Base-by-base conservation (phyloP, 2,329 filamentous ascomycete genomes). In the Aspergillaceae sp. region DNA sequence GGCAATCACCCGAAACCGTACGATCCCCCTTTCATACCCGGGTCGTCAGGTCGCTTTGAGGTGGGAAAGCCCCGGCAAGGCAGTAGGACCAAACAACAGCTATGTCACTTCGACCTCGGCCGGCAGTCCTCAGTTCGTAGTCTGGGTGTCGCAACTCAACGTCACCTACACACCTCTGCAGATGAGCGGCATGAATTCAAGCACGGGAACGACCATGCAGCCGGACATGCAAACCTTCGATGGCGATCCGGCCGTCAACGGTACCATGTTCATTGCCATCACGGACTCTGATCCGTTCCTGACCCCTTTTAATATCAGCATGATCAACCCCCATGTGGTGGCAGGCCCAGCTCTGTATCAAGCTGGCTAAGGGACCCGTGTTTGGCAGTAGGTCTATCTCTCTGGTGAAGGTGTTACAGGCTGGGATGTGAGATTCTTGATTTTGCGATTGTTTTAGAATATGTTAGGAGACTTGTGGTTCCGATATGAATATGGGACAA, bases 51-150 rank as follows among this genome's bases (percentile, higher is more conserved):
- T 94, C 2, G 80, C 79, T 58, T 68, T 94, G 5, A 63, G 74
- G 38, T 94, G 87, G 87, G 86, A 92, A 28, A 66, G 62, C 0
- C 83, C 86, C 0, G 86, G 86, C 0, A 67, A 77, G 54, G 56
- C 75, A 0, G 76, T 91, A 3, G 87, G 87, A 0, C 87, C 87
- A 0, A 91, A 94, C 66, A 88, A 87, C 69, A 86, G 80, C 59
- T 94, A 94, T 62, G 69, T 88, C 42, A 91, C 87, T 0, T 71
- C 73, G 0, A 73, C 75, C 0, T 54, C 59, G 11, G 84, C 83
- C 0, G 74, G 74, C 2, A 56, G 63, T 3, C 83, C 87, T 0
- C 67, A 70, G 47, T 94, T 77, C 53, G 86, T 87, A 0, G 78
- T 80, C 0, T 94, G 87, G 86, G 83, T 86, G 1, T 77, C 75